Evolutionary conservation across 176 grass and related monocot genomes (phyloP).

Genomic region (Metroxylon sagu): DNA sequence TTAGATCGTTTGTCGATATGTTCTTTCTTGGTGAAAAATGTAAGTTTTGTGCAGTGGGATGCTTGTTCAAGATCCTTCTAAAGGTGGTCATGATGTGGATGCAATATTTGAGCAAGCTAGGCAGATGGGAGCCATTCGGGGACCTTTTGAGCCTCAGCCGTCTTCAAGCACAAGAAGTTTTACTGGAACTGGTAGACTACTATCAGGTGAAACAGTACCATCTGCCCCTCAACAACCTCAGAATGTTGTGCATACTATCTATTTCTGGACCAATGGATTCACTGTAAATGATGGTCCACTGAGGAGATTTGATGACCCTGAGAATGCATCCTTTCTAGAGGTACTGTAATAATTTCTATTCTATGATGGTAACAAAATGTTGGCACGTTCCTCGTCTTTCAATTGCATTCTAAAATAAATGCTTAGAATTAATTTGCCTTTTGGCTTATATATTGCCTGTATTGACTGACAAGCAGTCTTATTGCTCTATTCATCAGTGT

Average conservation of each 20-base stretch:
- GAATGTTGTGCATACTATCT: conserved; percentile 4
- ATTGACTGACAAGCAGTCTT: too few species aligned
- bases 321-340: conserved; percentile 2
- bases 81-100: not conserved
- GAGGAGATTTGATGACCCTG: conserved; percentile 9
- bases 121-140: not conserved
- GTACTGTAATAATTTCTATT: not conserved
- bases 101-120: conserved; percentile 8
- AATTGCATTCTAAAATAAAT: too few species aligned
- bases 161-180: not conserved
- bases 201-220: conserved; percentile 3
- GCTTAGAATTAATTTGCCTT: too few species aligned
- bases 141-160: not conserved
- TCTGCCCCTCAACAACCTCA: not conserved
- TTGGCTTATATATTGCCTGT: too few species aligned
- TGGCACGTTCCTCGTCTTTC: too few species aligned
- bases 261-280: conserved; percentile 9
- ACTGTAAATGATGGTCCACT: conserved; percentile 2
- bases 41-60: conserved; percentile 1
- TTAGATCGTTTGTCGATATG: too few species aligned
- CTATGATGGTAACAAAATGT: too few species aligned
- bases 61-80: conserved; percentile 7
- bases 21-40: not conserved
- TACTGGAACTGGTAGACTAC: conserved; percentile 6
- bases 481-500: too few species aligned